Evolutionary conservation across 2,329 filamentous ascomycete species (phyloP).

Genomic region (Berkeleyomyces basicola): DNA sequence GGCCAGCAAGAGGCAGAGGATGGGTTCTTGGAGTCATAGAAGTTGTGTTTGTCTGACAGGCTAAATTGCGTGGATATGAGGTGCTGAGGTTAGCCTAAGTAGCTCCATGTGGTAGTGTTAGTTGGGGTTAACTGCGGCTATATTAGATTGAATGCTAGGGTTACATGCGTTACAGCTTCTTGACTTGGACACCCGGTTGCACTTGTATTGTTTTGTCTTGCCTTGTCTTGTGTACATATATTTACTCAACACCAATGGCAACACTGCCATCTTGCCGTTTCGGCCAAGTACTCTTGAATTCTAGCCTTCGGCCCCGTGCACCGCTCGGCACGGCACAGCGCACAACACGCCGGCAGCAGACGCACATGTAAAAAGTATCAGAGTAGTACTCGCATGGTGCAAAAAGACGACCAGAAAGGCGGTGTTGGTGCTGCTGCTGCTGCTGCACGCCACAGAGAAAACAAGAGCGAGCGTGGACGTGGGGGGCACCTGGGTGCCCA

Average conservation of each 20-base stretch:
- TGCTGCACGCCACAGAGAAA: background rate
- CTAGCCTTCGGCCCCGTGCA: background rate
- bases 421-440: background rate
- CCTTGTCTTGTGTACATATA: background rate
- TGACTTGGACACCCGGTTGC: background rate
- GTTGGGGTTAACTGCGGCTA: background rate
- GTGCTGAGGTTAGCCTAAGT: too few species aligned
- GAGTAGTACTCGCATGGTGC: too few species aligned
- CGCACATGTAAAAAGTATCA: too few species aligned
- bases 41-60: background rate
- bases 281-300: background rate
- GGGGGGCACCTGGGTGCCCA: background rate
- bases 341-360: background rate
- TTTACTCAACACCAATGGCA: background rate
- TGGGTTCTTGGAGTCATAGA: background rate
- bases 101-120: background rate
- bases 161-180: background rate
- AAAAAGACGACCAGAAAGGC: background rate
- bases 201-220: background rate
- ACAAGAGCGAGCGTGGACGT: background rate
- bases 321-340: background rate
- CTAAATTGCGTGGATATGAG: too few species aligned
- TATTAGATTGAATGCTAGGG: background rate
- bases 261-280: background rate
- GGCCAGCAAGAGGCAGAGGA: background rate